Evolutionary conservation across 202 grass and related monocot species (phyloP), one percentile per base, ranked within the genome.

Genomic region (Dendrocalamus latiflorus): DNA sequence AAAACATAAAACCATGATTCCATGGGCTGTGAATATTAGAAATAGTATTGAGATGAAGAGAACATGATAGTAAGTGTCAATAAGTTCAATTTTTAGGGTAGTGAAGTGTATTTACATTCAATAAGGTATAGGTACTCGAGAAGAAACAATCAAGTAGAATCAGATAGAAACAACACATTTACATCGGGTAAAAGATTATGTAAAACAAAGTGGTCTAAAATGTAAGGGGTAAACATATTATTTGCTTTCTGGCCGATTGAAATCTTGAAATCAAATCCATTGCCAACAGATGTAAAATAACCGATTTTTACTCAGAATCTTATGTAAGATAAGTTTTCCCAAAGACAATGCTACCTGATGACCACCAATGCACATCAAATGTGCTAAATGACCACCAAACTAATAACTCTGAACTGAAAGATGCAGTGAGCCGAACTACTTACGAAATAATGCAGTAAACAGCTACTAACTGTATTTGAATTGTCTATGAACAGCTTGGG

Each of bases 111-210:
- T 33, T 33, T 33, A 33, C 30, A 37, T 51, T 71, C 44, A 70
- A 49, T 34, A 60, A 59, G 25, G 3, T 44, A 39, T 41, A 67
- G 4, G 3, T 10, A 65, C 16, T 6, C 18, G 6, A 21, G 2
- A 73, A 81, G 13, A 81, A 71, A 61, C 48, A 50, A 50, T 17
- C 20, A 63, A 12, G 57, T 72, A 65, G 75, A 65, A 25, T 44
- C 39, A 45, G 26, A 72, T 6, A 65, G 38, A 17, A 61, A 49
- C 21, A 8, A 49, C 21, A 8, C 5, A 65, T 17, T 65, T 8
- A 37, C 33, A 17, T 22, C 2, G 41, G 44, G 8, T 15, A 54
- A 79, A 6, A 18, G n/a, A 30, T 43, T 11, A 53, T 62, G 28
- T 25, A 53, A 67, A 49, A 49, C 41, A 72, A 2, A 30, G 9